These are phyloP conservation scores for Scedosporium boydii DNA, from an alignment of 2,329 filamentous ascomycete genomes.

Conservation along the genomic window DNA sequence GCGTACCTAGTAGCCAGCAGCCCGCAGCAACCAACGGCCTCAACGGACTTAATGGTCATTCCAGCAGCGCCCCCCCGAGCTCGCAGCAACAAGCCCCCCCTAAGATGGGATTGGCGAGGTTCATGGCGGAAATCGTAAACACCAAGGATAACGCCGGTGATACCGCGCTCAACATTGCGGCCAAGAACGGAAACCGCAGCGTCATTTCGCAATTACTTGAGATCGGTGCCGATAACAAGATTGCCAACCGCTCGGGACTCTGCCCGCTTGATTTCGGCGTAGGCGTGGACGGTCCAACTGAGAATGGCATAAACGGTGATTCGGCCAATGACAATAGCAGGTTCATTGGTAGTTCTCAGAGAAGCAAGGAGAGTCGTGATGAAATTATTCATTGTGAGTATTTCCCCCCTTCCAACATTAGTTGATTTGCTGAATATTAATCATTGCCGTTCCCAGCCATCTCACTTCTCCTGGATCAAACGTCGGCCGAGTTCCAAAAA, in stretches of 20 bases:
- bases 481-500: conserved; percentile 67
- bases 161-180: conserved; percentile 88
- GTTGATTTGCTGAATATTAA: conserved; percentile 12
- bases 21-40: conserved; percentile 15
- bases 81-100: conserved; percentile 35
- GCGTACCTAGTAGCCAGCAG: conserved; percentile 45
- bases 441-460: conserved; percentile 50
- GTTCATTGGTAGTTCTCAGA: conserved; percentile 26
- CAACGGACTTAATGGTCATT: conserved; percentile 11
- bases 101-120: conserved; percentile 78
- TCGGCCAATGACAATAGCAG: conserved; percentile 29
- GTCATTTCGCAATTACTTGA: conserved; percentile 96
- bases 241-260: conserved; percentile 82
- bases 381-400: conserved; percentile 71
- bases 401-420: not conserved
- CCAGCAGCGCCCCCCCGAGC: conserved; percentile 24
- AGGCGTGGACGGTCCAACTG: conserved; percentile 51
- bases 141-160: conserved; percentile 89
- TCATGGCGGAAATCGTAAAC: conserved; percentile 96
- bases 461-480: conserved; percentile 69
- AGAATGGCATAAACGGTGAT: conserved; percentile 31
- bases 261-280: conserved; percentile 92
- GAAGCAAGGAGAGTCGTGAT: conserved; percentile 63
- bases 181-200: conserved; percentile 82
- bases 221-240: conserved; percentile 86